Evolutionary conservation across 495 filamentous ascomycete genomes (phyloP), one percentile per base, ranked within the genome.

Genomic region (Penicilliopsis zonata): DNA sequence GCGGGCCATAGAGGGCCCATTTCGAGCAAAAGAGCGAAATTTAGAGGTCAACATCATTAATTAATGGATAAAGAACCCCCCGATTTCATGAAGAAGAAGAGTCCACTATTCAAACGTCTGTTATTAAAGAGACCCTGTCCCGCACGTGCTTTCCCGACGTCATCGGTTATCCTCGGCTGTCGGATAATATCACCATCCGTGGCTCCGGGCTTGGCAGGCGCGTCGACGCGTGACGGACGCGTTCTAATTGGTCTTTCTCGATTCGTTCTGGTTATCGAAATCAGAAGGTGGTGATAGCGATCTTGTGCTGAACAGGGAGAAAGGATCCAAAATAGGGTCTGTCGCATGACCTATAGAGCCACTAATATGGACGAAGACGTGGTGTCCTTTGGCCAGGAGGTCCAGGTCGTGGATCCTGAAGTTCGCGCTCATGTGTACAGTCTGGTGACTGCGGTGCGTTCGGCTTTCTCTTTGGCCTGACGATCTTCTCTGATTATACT

Each of bases 391-490:
- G 56, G 53, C 26, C 54, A 57, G 28, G 51, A 52, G 30, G 57
- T 62, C 37, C 52, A 65, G 38, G 61, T 74, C 28, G 72, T 90
- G 19, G 86, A 94, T 50, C 83, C 84, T 37, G 81, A 94, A 53
- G 85, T 93, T 43, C 78, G 85, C 42, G 83, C 83, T 17, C 78
- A 94, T 62, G 76, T 96, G 44, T 86, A 81, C 59, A 88, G 81
- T 59, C 73, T 96, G 33, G 83, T 93, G 35, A 82, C 82, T 38
- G 88, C 87, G 36, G 86, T 94, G 70, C 50, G 82, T 78, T 15
- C 12, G 9, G 13, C 27, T 19, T 30, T 8, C 6, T 30, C n/a
- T n/a, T n/a, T n/a, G 19, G 15, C 17, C 18, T 32, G 10, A 6
- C 17, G 21, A 23, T 16, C 4, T 32, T 17, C 14, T 10, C 35